Conservation (phyloP, 2,329 filamentous ascomycete species). For the Torrubiellomyces zombiae region DNA sequence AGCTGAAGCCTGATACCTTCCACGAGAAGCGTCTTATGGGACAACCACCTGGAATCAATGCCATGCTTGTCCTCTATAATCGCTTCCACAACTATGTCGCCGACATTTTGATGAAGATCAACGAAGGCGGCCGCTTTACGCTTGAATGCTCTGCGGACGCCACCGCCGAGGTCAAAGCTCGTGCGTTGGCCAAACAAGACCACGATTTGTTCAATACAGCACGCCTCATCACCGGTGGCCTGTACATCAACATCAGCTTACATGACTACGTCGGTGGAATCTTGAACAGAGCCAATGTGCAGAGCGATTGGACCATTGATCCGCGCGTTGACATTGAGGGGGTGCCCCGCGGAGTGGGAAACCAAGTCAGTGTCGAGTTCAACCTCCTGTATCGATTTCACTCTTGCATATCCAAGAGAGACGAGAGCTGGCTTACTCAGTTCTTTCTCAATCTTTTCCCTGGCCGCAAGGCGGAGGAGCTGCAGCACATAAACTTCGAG, state of each 20-base stretch:
- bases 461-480: constrained; percentile 12
- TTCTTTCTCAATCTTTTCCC: constrained; percentile 31
- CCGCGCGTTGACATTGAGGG: constrained; percentile 41
- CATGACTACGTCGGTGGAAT: constrained; percentile 46
- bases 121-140: constrained; percentile 47
- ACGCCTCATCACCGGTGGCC: constrained; percentile 32
- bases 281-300: constrained; percentile 39
- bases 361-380: constrained; percentile 53
- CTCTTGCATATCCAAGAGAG: constrained; percentile 39
- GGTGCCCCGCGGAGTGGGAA: constrained; percentile 40
- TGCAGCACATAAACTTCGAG: constrained; percentile 15
- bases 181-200: constrained; percentile 25
- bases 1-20: constrained; percentile 55
- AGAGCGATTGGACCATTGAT: constrained; percentile 45
- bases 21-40: constrained; percentile 46
- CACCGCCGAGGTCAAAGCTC: constrained; percentile 12
- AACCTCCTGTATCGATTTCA: constrained; percentile 53
- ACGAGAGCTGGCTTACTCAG: constrained; percentile 44
- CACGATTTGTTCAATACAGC: constrained; percentile 40
- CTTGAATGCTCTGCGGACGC: constrained; percentile 16
- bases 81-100: constrained; percentile 55
- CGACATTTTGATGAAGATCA: constrained; percentile 45
- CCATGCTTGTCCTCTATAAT: constrained; percentile 51
- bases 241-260: constrained; percentile 40
- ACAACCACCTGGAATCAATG: constrained; percentile 53